phyloP scores from a whole-genome alignment of 2,329 filamentous ascomycete genomes.

The Scytalidium sp. region DNA sequence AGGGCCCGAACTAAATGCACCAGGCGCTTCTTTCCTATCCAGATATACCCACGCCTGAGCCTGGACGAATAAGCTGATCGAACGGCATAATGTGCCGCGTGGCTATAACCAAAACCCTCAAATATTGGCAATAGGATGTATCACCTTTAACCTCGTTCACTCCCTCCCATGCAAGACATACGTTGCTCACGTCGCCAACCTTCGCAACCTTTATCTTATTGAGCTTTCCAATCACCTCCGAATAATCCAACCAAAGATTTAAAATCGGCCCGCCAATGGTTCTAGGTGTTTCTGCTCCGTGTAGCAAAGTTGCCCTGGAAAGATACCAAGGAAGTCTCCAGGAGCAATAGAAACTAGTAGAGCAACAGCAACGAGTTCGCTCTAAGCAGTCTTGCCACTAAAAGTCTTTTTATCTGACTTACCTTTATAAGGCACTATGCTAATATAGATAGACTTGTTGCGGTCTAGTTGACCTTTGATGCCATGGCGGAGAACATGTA shows the following conservation, averaged over 20 bases:
- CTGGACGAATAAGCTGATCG: conserved; percentile 13
- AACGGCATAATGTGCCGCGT: conserved; percentile 16
- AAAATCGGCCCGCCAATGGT: conserved; percentile 9
- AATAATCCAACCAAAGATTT: conserved; percentile 16
- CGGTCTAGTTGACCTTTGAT: conserved; percentile 9
- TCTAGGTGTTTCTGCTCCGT: conserved; percentile 8
- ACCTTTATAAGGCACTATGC: conserved; percentile 10
- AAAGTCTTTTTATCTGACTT: conserved; percentile 8
- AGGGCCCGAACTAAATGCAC: too few relatives aligned
- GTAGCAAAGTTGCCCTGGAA: conserved; percentile 8
- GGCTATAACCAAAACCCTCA: conserved; percentile 14
- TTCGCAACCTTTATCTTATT: conserved; percentile 14
- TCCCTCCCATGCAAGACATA: conserved; percentile 17
- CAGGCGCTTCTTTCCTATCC: too few relatives aligned
- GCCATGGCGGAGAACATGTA: conserved; percentile 11
- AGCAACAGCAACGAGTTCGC: not conserved
- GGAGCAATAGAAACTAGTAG: conserved; percentile 7
- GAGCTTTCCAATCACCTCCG: conserved; percentile 11
- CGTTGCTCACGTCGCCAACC: conserved; percentile 11
- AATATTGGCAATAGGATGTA: conserved; percentile 12
- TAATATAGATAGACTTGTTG: conserved; percentile 13
- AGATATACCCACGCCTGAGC: too few relatives aligned
- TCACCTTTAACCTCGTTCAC: conserved; percentile 17
- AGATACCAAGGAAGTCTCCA: conserved; percentile 13
- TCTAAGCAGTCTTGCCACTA: conserved; percentile 7